Evolutionary conservation across 1,139 yeast species (phyloP).

Genomic region (Oligophagozyma castellii): DNA sequence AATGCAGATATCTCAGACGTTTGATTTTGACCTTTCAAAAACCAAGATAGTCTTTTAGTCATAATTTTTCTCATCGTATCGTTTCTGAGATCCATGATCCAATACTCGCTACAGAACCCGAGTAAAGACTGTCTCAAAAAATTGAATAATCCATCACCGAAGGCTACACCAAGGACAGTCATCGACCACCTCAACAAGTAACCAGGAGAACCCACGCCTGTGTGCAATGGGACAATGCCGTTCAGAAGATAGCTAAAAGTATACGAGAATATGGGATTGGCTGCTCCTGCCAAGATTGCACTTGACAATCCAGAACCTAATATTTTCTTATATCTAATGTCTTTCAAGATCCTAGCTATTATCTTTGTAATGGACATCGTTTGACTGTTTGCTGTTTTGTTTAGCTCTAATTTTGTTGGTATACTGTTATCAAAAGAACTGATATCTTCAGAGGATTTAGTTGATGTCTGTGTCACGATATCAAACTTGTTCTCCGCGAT

Average conservation of each 20-base stretch:
- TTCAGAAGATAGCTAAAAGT: conserved; percentile 56
- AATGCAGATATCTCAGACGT: conserved; percentile 53
- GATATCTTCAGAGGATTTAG: not conserved
- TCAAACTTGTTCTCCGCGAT: not conserved
- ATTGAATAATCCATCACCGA: conserved; percentile 44
- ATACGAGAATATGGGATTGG: conserved; percentile 68
- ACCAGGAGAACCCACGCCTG: conserved; percentile 24
- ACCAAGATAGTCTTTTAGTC: conserved; percentile 45
- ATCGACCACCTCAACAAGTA: conserved; percentile 53
- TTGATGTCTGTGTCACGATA: not conserved
- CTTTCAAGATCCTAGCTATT: conserved; percentile 26
- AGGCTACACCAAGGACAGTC: conserved; percentile 44
- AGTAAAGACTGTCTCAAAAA: conserved; percentile 39
- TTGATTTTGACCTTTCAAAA: conserved; percentile 27
- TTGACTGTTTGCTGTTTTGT: not conserved
- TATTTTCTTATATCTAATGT: conserved; percentile 27
- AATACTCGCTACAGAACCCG: conserved; percentile 48
- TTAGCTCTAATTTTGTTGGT: not conserved
- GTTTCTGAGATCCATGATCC: conserved; percentile 49
- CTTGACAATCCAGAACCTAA: conserved; percentile 39
- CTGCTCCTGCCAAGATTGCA: conserved; percentile 44
- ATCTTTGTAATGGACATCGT: conserved; percentile 21
- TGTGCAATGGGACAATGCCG: conserved; percentile 34
- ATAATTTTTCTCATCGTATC: conserved; percentile 35
- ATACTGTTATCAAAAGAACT: too few species aligned